Evolutionary conservation across 495 filamentous ascomycete genomes (phyloP).

Genomic region (Margaritispora aquatica): DNA sequence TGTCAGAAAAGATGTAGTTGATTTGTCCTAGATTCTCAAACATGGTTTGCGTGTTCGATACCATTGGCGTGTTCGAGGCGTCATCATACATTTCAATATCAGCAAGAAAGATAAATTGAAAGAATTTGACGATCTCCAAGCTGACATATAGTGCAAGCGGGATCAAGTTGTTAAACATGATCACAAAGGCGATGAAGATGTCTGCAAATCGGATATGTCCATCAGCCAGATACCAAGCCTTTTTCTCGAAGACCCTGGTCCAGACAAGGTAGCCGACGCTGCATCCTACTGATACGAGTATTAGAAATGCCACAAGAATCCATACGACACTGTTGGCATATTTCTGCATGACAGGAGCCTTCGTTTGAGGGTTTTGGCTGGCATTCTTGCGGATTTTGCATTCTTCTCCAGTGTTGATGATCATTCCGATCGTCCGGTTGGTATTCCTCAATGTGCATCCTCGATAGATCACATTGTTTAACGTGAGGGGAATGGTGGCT

Average conservation of each 20-base stretch:
- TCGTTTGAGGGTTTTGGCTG: conserved; percentile 84
- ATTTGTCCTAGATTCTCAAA: conserved; percentile 85
- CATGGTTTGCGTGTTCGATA: conserved; percentile 86
- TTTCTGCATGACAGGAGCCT: conserved; percentile 75
- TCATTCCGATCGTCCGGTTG: conserved; percentile 63
- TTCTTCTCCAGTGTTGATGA: conserved; percentile 92
- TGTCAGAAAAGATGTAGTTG: conserved; percentile 66
- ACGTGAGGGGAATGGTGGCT: conserved; percentile 71
- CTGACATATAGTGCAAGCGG: conserved; percentile 91
- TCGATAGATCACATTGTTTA: conserved; percentile 80
- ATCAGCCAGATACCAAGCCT: conserved; percentile 68
- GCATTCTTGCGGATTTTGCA: conserved; percentile 99
- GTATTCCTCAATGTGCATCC: conserved; percentile 89
- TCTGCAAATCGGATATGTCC: conserved; percentile 64
- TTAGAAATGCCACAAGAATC: conserved; percentile 71
- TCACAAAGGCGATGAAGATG: conserved; percentile 79
- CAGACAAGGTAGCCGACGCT: conserved; percentile 81
- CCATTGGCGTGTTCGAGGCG: conserved; percentile 75
- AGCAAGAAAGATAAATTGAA: conserved; percentile 70
- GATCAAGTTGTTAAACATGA: conserved; percentile 91
- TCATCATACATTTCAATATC: conserved; percentile 92
- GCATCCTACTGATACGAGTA: conserved; percentile 70
- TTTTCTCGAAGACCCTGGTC: conserved; percentile 53
- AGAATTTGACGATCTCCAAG: conserved; percentile 89
- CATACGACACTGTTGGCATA: conserved; percentile 82